Base-by-base conservation (phyloP, 306 rosid genomes). In the Cotoneaster glaucophyllus region DNA sequence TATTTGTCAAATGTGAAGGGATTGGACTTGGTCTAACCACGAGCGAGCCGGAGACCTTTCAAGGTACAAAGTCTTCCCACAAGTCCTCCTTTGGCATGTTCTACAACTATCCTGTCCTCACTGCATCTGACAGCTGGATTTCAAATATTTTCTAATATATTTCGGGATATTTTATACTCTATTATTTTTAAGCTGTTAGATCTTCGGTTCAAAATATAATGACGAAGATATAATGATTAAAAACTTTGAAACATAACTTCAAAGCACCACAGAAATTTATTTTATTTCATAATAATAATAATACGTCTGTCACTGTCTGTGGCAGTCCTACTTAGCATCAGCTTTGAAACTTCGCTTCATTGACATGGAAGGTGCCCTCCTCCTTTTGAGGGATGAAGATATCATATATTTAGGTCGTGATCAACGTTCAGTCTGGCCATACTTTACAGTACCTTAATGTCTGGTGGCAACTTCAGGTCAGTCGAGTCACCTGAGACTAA, bases 281-380 rank as follows among this genome's bases (percentile, higher is more conserved):
- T 15, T 48, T 5, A 6, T 50, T 50, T 50, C 8, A 64, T 79
- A 2, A 5, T 15, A 25, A 25, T 25, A 29, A 15, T 3, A 3
- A 26, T 34, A 39, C 41, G n/a, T 41, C 18, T 28, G 12, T 62
- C 69, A 26, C 21, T 15, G 21, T 62, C 37, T 75, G 59, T 67
- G 73, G 75, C 92, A 69, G 67, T 77, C 58, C 64, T 45, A 54
- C 80, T 68, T 43, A 63, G 84, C 72, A 74, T 80, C 72, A 78
- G 41, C 83, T 0, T 79, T 64, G 94, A 91, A 94, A 79, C 80
- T 94, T 92, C 98, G 92, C 80, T 6, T 24, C 43, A 37, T 73
- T 87, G 74, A 88, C n/a, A 45, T 84, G 88, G 97, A 91, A 94
- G 80, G 29, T 87, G 74, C 85, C 81, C 29, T 92, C 87, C 80